Conservation (phyloP, 192 early-diverging fungal genomes). For the Coemansia sp. region DNA sequence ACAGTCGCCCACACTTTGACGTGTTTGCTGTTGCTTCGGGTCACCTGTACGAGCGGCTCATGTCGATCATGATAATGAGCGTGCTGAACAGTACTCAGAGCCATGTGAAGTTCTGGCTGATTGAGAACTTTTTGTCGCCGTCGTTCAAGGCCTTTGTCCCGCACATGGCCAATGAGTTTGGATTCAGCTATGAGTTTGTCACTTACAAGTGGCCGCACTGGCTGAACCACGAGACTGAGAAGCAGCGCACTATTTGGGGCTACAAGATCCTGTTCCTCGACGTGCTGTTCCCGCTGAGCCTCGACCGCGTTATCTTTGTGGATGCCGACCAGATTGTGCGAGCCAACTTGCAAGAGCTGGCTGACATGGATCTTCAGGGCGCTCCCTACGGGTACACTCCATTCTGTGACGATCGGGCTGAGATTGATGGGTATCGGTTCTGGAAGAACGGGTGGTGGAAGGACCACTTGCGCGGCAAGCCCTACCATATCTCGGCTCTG, state of each 20-base stretch:
- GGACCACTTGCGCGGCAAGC: conserved; percentile 77
- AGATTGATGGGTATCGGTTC: conserved; percentile 97
- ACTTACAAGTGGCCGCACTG: conserved; percentile 99
- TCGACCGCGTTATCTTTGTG: conserved; percentile 97
- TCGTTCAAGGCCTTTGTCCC: conserved; percentile 94
- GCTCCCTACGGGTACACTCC: conserved; percentile 97
- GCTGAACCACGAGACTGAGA: conserved; percentile 87
- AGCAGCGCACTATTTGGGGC: conserved; percentile 98
- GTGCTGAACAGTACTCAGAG: conserved; percentile 86
- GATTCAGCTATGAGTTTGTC: conserved; percentile 93
- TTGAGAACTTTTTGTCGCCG: conserved; percentile 96
- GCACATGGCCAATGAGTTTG: conserved; percentile 77
- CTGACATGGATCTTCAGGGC: conserved; percentile 87
- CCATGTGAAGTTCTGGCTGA: conserved; percentile 97
- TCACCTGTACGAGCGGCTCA: conserved; percentile 95
- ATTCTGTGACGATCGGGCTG: conserved; percentile 86
- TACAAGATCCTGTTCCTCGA: conserved; percentile 99
- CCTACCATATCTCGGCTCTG: conserved; percentile 95
- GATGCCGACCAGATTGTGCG: conserved; percentile 99
- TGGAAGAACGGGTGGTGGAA: conserved; percentile 98
- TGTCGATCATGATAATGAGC: conserved; percentile 95
- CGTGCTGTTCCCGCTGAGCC: conserved; percentile 88
- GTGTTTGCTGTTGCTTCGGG: conserved; percentile 98
- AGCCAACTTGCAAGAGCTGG: conserved; percentile 89
- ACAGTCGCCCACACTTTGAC: conserved; percentile 66